Evolutionary conservation across 2,329 filamentous ascomycete species (phyloP).

Genomic region (Ilyonectria robusta): DNA sequence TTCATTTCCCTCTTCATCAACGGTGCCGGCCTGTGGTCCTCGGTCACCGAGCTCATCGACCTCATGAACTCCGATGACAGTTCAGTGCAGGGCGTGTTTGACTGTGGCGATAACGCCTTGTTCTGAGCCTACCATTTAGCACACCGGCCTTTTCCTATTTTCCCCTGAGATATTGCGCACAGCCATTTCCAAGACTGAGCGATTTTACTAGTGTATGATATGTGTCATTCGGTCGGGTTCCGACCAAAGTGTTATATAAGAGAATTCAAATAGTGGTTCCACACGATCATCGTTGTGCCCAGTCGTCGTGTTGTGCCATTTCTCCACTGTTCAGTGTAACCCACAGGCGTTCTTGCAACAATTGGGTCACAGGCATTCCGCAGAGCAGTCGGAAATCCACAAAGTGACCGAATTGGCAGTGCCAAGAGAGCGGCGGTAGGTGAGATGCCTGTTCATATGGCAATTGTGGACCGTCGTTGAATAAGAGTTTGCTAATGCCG

Average conservation of each 20-base stretch:
- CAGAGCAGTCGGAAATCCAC: constrained; percentile 36
- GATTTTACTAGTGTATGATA: constrained; percentile 41
- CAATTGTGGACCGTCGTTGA: constrained; percentile 47
- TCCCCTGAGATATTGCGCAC: constrained; percentile 27
- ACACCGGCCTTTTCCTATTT: constrained; percentile 31
- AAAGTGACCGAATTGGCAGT: constrained; percentile 31
- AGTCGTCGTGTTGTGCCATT: constrained; percentile 21
- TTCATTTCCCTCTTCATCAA: constrained; percentile 54
- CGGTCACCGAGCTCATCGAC: constrained; percentile 50
- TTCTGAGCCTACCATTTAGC: constrained; percentile 44
- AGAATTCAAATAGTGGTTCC: constrained; percentile 47
- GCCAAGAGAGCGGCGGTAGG: constrained; percentile 25
- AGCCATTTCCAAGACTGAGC: constrained; percentile 32
- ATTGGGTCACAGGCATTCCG: constrained; percentile 39
- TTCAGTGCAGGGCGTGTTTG: constrained; percentile 50
- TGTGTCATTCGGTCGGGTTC: constrained; percentile 38
- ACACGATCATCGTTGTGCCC: constrained; percentile 29
- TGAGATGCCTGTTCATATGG: constrained; percentile 25
- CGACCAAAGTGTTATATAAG: constrained; percentile 48
- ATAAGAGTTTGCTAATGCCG: constrained; percentile 49
- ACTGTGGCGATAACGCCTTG: constrained; percentile 53
- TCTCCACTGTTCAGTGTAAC: constrained; percentile 14
- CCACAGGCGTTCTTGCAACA: constrained; percentile 25
- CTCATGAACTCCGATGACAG: constrained; percentile 48
- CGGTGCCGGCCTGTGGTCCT: constrained; percentile 53